Evolutionary conservation across 2,329 filamentous ascomycete species (phyloP), one percentile per base, ranked within the genome.

Genomic region (Echinosphaeria canescens): DNA sequence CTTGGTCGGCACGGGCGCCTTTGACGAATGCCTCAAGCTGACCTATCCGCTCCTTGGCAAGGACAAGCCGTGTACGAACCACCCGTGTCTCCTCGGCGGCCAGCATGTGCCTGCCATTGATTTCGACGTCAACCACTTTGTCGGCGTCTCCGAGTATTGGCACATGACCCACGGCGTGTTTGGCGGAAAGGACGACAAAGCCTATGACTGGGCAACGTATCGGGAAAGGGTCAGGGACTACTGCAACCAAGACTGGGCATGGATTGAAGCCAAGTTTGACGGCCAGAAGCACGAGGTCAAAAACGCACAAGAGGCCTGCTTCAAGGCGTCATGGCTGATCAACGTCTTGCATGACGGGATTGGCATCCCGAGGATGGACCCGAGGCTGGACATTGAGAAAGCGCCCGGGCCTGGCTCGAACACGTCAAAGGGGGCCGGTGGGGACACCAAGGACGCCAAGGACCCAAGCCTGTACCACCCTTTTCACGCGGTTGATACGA

Each of bases 81-180:
- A 73, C 15, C 88, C 90, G 0, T 98, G 88, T 47, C 54, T 98
- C 18, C 58, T 98, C 22, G 80, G 93, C 38, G 84, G 88, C 1
- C 71, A 85, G 34, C 82, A 95, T 43, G 82, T 88, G 2, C 88
- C 88, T 2, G 79, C 81, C 4, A 93, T 98, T 35, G 88, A 98
- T 44, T 98, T 95, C 42, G 75, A 88, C 33, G 73, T 95, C 19
- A 98, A 98, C 40, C 90, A 93, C 46, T 98, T 98, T 41, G 74
- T 98, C 15, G 88, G 88, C 9, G 85, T 98, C 4, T 95, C 85
- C 1, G 88, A 98, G 44, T 98, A 91, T 49, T 98, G 88, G 85
- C 88, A 98, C 47, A 91, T 85, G 0, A 98, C 88, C 0, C 88
- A 98, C 39, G 82, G 88, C 29, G 74, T 95, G 2, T 95, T 98